Conservation (phyloP, 108 stramenopile genomes). For the Phaeodactylum tricornutum region DNA sequence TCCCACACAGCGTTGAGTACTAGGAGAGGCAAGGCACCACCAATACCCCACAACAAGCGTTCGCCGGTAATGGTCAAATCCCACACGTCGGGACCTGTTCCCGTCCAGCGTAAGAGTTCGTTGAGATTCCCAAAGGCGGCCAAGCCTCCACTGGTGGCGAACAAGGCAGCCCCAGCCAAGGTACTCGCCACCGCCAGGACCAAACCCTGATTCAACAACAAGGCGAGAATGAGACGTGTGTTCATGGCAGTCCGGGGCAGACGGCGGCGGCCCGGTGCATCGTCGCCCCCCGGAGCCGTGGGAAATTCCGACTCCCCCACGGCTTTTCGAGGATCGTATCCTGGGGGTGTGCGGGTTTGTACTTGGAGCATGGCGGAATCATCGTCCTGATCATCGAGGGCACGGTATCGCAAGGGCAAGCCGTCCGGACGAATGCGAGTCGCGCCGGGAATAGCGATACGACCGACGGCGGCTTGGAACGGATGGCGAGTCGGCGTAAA, state of each 20-base stretch:
- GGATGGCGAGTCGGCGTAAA: too few relatives aligned
- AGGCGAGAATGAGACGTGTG: neutral
- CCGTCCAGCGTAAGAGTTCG: neutral
- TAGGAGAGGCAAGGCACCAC: slow-evolving; percentile 9
- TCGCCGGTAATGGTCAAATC: neutral
- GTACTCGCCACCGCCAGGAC: neutral
- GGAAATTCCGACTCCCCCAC: neutral
- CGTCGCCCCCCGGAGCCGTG: neutral
- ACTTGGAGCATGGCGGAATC: neutral
- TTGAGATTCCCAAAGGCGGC: neutral
- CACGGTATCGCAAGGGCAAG: neutral
- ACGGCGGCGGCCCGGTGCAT: neutral
- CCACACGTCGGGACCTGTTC: neutral
- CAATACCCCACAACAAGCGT: neutral
- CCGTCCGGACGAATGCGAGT: too few relatives aligned
- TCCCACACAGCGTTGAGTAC: slow-evolving; percentile 3
- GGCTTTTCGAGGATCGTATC: neutral
- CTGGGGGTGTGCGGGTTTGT: neutral
- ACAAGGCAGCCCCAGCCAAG: neutral
- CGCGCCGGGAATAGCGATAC: too few relatives aligned
- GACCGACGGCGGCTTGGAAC: too few relatives aligned
- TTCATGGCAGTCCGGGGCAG: neutral
- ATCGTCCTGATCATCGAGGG: neutral
- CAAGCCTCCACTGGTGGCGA: neutral
- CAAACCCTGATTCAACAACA: neutral